Conservation (phyloP, 495 filamentous ascomycete species). For the Daldinia bambusicola region DNA sequence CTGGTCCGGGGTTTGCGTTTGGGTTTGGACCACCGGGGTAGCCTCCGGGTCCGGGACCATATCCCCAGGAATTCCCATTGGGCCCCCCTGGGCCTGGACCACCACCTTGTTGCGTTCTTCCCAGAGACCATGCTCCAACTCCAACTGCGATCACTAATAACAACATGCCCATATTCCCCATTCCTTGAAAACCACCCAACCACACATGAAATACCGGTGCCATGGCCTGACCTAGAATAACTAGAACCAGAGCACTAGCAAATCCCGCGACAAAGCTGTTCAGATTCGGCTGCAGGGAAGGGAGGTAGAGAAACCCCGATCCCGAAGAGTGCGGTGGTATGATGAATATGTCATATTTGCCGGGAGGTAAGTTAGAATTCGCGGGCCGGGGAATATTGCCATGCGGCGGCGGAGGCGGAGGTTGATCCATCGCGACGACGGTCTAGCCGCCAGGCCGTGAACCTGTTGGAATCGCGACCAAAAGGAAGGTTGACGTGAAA, state of each 20-base stretch:
- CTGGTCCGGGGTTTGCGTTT: constrained; percentile 40
- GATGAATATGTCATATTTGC: constrained; percentile 97
- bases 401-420: constrained; percentile 62
- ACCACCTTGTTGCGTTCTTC: constrained; percentile 68
- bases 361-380: constrained; percentile 69
- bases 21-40: constrained; percentile 35
- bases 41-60: constrained; percentile 43
- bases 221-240: constrained; percentile 74
- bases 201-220: constrained; percentile 75
- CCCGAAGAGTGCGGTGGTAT: constrained; percentile 94
- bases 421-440: constrained; percentile 36
- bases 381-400: constrained; percentile 65
- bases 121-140: constrained; percentile 78
- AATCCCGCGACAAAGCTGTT: constrained; percentile 94
- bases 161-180: constrained; percentile 69
- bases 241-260: constrained; percentile 71
- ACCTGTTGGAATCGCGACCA: constrained; percentile 20
- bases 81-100: constrained; percentile 47
- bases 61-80: constrained; percentile 43
- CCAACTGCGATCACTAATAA: constrained; percentile 74
- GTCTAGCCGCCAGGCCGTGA: constrained; percentile 29
- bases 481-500: constrained; percentile 18
- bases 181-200: constrained; percentile 69
- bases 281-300: constrained; percentile 81
- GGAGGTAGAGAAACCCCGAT: constrained; percentile 91